A percentile compares a stretch with the other conserved stretches of the same genome.
phyloP scores from a whole-genome alignment of 306 rosid species.

The Elaeagnus macrophylla region DNA sequence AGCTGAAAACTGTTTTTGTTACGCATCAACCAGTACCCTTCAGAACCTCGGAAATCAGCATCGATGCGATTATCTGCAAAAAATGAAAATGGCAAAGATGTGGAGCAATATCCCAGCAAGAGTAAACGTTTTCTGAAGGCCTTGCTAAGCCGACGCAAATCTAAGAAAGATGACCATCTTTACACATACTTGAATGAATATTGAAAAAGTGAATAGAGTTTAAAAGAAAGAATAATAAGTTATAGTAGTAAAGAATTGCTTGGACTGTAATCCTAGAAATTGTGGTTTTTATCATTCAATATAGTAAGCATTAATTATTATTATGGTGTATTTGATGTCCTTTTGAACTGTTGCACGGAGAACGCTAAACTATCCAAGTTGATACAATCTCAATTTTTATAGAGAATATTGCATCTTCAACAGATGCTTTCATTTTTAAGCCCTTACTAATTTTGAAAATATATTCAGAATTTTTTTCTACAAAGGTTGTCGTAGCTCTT shows the following conservation, averaged over 20 bases:
- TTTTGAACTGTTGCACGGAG: no score
- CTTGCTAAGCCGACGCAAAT: slow-evolving; percentile 90
- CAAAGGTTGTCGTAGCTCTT: no score
- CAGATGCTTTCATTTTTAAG: no score
- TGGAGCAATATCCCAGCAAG: slow-evolving; percentile 78
- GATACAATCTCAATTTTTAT: no score
- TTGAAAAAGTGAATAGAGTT: slow-evolving; percentile 29
- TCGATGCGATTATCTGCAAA: slow-evolving; percentile 83
- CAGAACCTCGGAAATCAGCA: slow-evolving; percentile 86
- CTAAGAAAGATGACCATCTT: slow-evolving; percentile 88
- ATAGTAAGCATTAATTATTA: no score
- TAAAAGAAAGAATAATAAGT: slow-evolving; percentile 23
- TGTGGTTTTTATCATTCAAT: not conserved
- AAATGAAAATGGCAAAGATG: slow-evolving; percentile 51
- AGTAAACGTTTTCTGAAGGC: slow-evolving; percentile 93
- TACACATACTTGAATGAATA: slow-evolving; percentile 92
- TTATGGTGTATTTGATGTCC: no score
- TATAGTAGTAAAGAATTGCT: slow-evolving; percentile 25
- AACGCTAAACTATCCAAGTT: no score
- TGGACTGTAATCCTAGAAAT: slow-evolving; percentile 12
- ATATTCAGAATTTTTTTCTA: no score
- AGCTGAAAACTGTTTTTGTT: slow-evolving; percentile 8
- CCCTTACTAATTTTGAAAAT: no score
- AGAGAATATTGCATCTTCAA: no score
- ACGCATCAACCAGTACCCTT: slow-evolving; percentile 52